Evolutionary conservation across 352 stramenopile species (phyloP).

Genomic region (Globisporangium uncinulatum): DNA sequence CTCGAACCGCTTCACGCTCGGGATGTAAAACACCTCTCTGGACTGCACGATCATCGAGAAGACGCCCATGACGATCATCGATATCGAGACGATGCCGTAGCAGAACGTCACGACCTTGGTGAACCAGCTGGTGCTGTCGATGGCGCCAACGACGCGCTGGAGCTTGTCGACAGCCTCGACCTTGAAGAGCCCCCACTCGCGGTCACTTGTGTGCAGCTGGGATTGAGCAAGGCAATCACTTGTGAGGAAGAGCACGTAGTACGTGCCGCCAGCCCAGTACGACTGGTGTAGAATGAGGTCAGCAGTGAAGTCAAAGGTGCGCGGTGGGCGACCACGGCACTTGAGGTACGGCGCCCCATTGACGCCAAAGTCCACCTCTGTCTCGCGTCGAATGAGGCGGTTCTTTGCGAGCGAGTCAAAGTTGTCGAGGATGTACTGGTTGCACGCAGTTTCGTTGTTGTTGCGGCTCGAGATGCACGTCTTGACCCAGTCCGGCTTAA

Average conservation of each 20-base stretch:
- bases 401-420: conserved; percentile 30
- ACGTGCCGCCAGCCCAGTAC: conserved; percentile 44
- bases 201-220: conserved; percentile 24
- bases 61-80: conserved; percentile 35
- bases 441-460: conserved; percentile 24
- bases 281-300: conserved; percentile 46
- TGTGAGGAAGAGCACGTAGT: conserved; percentile 45
- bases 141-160: conserved; percentile 23
- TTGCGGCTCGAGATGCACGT: conserved; percentile 21
- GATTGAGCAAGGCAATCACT: conserved; percentile 37
- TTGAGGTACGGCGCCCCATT: conserved; percentile 33
- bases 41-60: conserved; percentile 27
- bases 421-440: conserved; percentile 46
- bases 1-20: conserved; percentile 19
- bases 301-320: conserved; percentile 41
- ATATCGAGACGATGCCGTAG: conserved; percentile 38
- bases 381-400: conserved; percentile 24
- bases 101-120: background rate
- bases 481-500: conserved; percentile 24
- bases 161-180: conserved; percentile 18
- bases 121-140: conserved; percentile 9
- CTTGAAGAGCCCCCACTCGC: conserved; percentile 37
- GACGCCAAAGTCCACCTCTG: conserved; percentile 31
- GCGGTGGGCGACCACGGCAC: conserved; percentile 27
- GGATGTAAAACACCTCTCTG: conserved; percentile 33